phyloP scores from a whole-genome alignment of 225 moss, liverwort and hornwort genomes.

The Ulota crispa region DNA sequence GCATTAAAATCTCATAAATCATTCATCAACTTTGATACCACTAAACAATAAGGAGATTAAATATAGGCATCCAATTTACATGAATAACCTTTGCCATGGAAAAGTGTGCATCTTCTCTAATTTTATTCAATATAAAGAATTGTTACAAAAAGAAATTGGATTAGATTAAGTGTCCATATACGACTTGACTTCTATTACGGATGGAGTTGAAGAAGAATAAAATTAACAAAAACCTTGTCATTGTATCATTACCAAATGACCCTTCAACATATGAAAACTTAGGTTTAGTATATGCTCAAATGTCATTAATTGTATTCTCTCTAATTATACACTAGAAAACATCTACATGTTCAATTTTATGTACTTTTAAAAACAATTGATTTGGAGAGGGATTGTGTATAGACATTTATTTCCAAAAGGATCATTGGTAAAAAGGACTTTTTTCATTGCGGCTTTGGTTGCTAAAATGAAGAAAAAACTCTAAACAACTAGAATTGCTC shows the following conservation, averaged over 20 bases:
- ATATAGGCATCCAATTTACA: not conserved
- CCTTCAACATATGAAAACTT: too few relatives aligned
- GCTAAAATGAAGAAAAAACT: too few relatives aligned
- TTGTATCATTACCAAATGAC: too few relatives aligned
- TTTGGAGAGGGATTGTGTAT: not conserved
- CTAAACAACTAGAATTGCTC: too few relatives aligned
- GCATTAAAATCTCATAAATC: too few relatives aligned
- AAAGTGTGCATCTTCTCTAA: not conserved
- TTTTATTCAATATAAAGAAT: not conserved
- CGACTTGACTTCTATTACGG: too few relatives aligned
- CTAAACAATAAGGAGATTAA: not conserved
- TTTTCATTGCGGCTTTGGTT: not conserved
- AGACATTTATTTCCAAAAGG: not conserved
- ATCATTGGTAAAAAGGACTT: too few relatives aligned
- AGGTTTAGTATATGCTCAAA: too few relatives aligned
- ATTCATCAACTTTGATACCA: too few relatives aligned
- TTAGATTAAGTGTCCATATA: not conserved
- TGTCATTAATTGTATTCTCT: too few relatives aligned
- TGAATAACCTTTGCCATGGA: not conserved
- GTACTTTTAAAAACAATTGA: not conserved
- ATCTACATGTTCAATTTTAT: fast-evolving
- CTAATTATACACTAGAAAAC: not conserved
- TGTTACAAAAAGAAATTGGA: not conserved
- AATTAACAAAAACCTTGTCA: too few relatives aligned
- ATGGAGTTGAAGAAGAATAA: too few relatives aligned